Evolutionary conservation across 495 filamentous ascomycete genomes (phyloP).

Genomic region (Aspergillus asperescens): DNA sequence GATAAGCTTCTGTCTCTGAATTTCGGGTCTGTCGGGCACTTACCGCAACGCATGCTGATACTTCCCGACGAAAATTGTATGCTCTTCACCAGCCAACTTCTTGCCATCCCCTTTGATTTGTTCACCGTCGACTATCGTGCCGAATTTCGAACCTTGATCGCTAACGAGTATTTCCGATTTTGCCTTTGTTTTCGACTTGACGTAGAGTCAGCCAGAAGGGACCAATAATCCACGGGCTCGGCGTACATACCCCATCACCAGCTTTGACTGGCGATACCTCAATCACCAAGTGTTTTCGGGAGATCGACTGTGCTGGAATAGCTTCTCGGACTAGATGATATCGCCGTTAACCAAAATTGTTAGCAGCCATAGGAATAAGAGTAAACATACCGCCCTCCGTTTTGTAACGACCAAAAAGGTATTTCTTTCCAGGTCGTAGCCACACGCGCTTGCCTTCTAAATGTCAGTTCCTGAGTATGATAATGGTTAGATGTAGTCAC

Average conservation of each 20-base stretch:
- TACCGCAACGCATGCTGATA: slow-evolving; percentile 52
- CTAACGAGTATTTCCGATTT: slow-evolving; percentile 61
- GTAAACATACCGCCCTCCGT: slow-evolving; percentile 39
- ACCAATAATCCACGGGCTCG: not conserved
- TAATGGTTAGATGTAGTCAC: slow-evolving; percentile 16
- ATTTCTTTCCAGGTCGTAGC: slow-evolving; percentile 76
- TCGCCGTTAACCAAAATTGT: slow-evolving; percentile 12
- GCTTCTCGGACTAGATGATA: slow-evolving; percentile 47
- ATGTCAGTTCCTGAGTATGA: slow-evolving; percentile 14
- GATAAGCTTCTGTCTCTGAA: slow-evolving; percentile 1
- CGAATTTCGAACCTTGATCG: slow-evolving; percentile 71
- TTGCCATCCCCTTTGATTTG: slow-evolving; percentile 54
- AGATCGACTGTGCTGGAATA: slow-evolving; percentile 68
- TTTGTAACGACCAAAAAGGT: slow-evolving; percentile 67
- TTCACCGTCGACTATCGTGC: slow-evolving; percentile 70
- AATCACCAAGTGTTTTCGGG: slow-evolving; percentile 83
- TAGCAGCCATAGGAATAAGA: slow-evolving; percentile 13
- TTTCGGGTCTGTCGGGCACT: not conserved
- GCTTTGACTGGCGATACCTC: slow-evolving; percentile 58
- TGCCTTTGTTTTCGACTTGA: slow-evolving; percentile 46
- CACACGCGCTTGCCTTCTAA: slow-evolving; percentile 64
- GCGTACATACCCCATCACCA: slow-evolving; percentile 59
- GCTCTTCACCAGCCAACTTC: slow-evolving; percentile 49
- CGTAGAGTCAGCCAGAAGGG: slow-evolving; percentile 16
- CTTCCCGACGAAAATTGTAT: slow-evolving; percentile 62